Evolutionary conservation across 257 asterid species (phyloP).

Genomic region (Jasminum sambac): DNA sequence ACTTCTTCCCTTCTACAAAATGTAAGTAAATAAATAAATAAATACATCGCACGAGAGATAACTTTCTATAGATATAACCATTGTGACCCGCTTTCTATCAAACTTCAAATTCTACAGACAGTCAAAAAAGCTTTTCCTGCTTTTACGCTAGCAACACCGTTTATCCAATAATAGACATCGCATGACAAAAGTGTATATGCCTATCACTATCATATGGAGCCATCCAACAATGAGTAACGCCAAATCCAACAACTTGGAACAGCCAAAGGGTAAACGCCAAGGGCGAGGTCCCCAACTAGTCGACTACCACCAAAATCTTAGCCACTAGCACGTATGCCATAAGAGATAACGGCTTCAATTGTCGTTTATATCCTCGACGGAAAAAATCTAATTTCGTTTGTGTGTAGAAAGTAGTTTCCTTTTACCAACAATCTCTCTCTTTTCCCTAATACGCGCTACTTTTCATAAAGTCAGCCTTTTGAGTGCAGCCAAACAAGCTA

Average conservation of each 20-base stretch:
- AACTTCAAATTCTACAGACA: background rate
- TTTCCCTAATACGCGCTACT: background rate
- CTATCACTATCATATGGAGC: background rate
- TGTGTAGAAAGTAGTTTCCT: background rate
- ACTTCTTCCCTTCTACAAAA: conserved; percentile 61
- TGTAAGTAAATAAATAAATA: conserved; percentile 6
- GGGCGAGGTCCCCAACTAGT: background rate
- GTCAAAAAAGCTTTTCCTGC: background rate
- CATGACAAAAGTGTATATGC: background rate
- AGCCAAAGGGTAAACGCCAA: background rate
- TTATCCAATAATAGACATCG: background rate
- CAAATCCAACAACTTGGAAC: background rate
- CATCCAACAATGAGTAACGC: background rate
- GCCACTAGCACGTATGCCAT: background rate
- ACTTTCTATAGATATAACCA: background rate
- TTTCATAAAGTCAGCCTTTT: background rate
- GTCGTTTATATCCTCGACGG: background rate
- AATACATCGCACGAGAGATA: background rate
- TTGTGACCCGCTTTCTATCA: background rate
- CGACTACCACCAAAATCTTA: background rate
- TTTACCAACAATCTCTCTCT: background rate
- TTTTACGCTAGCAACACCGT: background rate
- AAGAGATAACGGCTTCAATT: background rate
- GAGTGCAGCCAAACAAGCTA: background rate
- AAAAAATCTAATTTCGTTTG: background rate